Percentiles rank a stretch among this genome's conserved stretches.
phyloP scores from a whole-genome alignment of 306 rosid species.

The Ammopiptanthus mongolicus region DNA sequence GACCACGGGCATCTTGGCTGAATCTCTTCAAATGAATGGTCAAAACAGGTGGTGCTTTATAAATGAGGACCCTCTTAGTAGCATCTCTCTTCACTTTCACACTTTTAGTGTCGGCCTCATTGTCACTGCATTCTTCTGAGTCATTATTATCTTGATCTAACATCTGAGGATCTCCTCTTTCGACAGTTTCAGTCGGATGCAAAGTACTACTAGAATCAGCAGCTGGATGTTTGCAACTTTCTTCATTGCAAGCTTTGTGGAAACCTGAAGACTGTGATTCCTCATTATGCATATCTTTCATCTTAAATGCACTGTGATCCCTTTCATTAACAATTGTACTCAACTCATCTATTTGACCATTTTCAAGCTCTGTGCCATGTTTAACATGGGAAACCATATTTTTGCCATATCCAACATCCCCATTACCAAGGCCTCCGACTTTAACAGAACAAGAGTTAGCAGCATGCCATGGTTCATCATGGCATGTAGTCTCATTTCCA shows the following conservation, averaged over 20 bases:
- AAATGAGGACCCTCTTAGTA: conserved; percentile 69
- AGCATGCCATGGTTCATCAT: conserved; percentile 27
- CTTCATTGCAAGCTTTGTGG: conserved; percentile 34
- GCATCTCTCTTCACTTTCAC: conserved; percentile 86
- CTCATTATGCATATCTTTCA: conserved; percentile 22
- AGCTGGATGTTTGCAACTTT: conserved; percentile 32
- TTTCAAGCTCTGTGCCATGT: conserved; percentile 30
- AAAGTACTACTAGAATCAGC: conserved; percentile 30
- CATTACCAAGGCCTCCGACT: conserved; percentile 34
- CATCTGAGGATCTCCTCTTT: conserved; percentile 20
- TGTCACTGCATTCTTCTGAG: conserved; percentile 31
- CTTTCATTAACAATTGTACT: conserved; percentile 24
- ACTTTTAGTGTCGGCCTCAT: conserved; percentile 38
- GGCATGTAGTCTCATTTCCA: conserved; percentile 36
- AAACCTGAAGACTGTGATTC: conserved; percentile 37
- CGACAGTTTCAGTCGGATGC: conserved; percentile 13
- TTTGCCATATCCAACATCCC: conserved; percentile 22
- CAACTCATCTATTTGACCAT: conserved; percentile 35
- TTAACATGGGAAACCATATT: conserved; percentile 18
- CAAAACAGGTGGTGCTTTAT: conserved; percentile 73
- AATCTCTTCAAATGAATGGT: conserved; percentile 93
- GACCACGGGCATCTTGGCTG: conserved; percentile 92
- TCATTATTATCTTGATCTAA: conserved; percentile 19
- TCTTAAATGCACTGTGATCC: conserved; percentile 25
- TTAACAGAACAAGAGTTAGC: conserved; percentile 30